Percentiles rank a stretch among this genome's conserved stretches.
These are phyloP conservation scores for Monascus purpureus DNA, from an alignment of 495 filamentous ascomycete genomes.

Conservation along the genomic window DNA sequence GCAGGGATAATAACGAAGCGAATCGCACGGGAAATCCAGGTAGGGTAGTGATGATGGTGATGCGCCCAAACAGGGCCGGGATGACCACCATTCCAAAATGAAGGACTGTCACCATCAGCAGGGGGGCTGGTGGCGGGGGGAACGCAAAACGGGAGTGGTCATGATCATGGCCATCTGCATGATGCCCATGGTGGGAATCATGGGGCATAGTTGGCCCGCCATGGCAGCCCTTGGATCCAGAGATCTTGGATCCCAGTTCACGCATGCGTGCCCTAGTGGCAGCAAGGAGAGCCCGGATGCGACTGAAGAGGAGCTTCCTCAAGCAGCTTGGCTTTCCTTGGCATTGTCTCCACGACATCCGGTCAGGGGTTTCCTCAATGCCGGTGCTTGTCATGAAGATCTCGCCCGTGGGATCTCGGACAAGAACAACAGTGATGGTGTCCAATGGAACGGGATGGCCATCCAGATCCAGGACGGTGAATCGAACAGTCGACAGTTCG, in stretches of 20 bases:
- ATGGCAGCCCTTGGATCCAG: conserved; percentile 17
- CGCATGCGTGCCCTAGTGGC: conserved; percentile 27
- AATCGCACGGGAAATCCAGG: conserved; percentile 25
- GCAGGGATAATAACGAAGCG: conserved; percentile 36
- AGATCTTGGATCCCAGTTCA: conserved; percentile 13
- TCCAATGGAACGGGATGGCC: conserved; percentile 35
- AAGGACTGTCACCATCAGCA: conserved; percentile 1
- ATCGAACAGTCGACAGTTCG: conserved; percentile 25
- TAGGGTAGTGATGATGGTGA: conserved; percentile 14
- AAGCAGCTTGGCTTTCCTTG: conserved; percentile 27
- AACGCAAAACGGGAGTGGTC: conserved; percentile 5
- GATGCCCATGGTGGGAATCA: neutral
- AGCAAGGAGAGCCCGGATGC: conserved; percentile 23
- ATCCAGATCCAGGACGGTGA: conserved; percentile 36
- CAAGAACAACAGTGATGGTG: conserved; percentile 28
- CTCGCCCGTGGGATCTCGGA: conserved; percentile 21
- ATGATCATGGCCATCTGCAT: neutral
- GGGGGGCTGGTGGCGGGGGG: neutral
- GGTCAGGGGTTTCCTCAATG: conserved; percentile 22
- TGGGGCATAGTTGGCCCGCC: conserved; percentile 5
- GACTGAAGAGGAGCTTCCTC: conserved; percentile 21
- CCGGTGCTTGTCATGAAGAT: conserved; percentile 24
- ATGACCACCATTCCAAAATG: conserved; percentile 4
- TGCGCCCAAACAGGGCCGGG: conserved; percentile 12
- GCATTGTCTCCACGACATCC: conserved; percentile 27